These are phyloP conservation scores for Arctium lappa DNA, from an alignment of 129 eudicot species.

Conservation along the genomic window DNA sequence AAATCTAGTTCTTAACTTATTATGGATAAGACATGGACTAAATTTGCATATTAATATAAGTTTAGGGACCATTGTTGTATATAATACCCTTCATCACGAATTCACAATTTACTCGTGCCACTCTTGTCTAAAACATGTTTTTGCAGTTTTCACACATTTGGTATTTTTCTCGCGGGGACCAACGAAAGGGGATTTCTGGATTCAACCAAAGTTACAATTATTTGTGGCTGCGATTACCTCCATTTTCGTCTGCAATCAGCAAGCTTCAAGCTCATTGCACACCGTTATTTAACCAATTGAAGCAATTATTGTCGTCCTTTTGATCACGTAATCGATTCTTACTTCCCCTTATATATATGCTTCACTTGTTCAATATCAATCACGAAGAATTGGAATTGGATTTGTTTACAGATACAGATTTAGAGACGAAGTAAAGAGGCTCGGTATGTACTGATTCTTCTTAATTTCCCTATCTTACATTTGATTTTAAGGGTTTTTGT, in stretches of 20 bases:
- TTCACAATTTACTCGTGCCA: background rate
- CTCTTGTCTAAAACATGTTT: slow-evolving; percentile 12
- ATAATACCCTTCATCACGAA: background rate
- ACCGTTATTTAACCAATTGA: background rate
- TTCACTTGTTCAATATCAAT: background rate
- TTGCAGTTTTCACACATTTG: slow-evolving; percentile 7
- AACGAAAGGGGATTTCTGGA: background rate
- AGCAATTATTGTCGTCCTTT: background rate
- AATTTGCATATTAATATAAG: background rate
- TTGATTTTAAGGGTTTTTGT: slow-evolving; percentile 5
- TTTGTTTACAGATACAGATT: background rate
- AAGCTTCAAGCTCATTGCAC: background rate
- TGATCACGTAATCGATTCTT: background rate
- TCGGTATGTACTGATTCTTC: slow-evolving; percentile 1
- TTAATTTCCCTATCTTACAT: background rate
- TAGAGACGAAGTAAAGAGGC: background rate
- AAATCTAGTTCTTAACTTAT: background rate
- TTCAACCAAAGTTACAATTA: background rate
- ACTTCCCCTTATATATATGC: background rate
- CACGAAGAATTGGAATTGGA: background rate
- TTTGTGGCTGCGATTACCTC: background rate
- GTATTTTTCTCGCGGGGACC: slow-evolving; percentile 7
- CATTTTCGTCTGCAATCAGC: background rate
- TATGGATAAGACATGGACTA: background rate
- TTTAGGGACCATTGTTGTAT: background rate